These are phyloP conservation scores for Rhodotorula sp. DNA, from an alignment of 1,284 basidiomycete genomes.

Conservation along the genomic window DNA sequence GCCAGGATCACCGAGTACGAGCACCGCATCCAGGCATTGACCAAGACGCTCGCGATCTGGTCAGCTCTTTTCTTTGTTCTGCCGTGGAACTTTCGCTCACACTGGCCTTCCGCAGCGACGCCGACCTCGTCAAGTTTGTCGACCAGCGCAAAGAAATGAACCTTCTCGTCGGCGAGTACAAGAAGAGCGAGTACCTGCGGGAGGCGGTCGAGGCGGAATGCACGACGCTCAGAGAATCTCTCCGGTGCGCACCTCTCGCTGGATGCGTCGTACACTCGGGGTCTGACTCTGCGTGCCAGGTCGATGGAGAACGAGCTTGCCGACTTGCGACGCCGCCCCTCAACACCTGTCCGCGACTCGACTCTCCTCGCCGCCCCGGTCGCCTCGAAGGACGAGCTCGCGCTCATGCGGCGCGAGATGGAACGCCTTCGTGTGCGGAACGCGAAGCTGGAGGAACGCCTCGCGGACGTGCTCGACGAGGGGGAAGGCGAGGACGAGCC, in stretches of 20 bases:
- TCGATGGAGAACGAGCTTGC: conserved; percentile 7
- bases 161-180: conserved; percentile 29
- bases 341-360: too few species aligned
- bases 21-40: conserved; percentile 61
- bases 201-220: conserved; percentile 28
- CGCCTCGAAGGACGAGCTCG: background rate
- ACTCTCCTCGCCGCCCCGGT: background rate
- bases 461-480: conserved; percentile 6
- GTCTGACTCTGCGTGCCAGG: background rate
- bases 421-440: background rate
- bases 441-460: conserved; percentile 4
- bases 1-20: conserved; percentile 36
- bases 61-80: conserved; percentile 40
- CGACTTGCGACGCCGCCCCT: background rate
- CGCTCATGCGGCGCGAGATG: background rate
- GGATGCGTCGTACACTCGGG: too few species aligned
- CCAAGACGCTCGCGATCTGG: conserved; percentile 68
- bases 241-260: conserved; percentile 14
- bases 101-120: conserved; percentile 56
- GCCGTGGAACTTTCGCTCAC: background rate
- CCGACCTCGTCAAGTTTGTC: conserved; percentile 67
- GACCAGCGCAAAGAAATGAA: conserved; percentile 55
- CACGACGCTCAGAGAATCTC: background rate
- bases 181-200: conserved; percentile 28
- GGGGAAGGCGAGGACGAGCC: background rate